Evolutionary conservation across 1,139 yeast species (phyloP).

Genomic region (Geotrichum cucujoidarum): DNA sequence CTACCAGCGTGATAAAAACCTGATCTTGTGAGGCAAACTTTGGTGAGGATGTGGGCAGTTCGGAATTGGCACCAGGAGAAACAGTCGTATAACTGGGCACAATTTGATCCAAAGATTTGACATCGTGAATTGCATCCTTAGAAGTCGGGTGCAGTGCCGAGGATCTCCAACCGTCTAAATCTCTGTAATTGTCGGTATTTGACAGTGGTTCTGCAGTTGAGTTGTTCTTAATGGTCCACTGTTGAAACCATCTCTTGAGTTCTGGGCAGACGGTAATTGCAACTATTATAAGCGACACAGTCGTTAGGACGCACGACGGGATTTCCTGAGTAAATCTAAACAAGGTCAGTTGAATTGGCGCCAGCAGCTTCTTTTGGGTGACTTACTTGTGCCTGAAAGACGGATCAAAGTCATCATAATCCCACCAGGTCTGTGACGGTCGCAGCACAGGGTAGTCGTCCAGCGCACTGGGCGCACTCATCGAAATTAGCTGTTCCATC

Average conservation of each 20-base stretch:
- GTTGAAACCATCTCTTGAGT: constrained; percentile 12
- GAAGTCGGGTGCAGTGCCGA: not conserved
- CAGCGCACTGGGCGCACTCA: no score
- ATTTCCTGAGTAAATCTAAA: constrained; percentile 29
- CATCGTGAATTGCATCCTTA: constrained; percentile 12
- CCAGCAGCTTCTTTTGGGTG: no score
- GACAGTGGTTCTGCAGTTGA: constrained; percentile 28
- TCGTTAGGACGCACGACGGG: constrained; percentile 24
- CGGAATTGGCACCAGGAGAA: constrained; percentile 20
- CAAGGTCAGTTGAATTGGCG: no score
- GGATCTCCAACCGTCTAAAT: constrained; percentile 2
- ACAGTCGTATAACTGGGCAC: constrained; percentile 19
- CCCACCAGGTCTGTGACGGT: no score
- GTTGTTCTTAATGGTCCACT: constrained; percentile 19
- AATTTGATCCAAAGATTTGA: constrained; percentile 16
- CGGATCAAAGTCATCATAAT: constrained; percentile 29
- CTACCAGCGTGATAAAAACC: constrained; percentile 28
- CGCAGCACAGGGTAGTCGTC: no score
- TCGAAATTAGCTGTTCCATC: no score
- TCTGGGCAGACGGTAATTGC: constrained; percentile 24
- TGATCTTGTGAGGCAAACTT: not conserved
- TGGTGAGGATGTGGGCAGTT: constrained; percentile 2
- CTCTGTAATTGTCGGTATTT: constrained; percentile 16
- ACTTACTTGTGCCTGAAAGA: constrained; percentile 32
- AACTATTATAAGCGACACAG: constrained; percentile 23